These are phyloP conservation scores for Vitis cinerea DNA, from an alignment of 164 flowering plant genomes.

Conservation along the genomic window DNA sequence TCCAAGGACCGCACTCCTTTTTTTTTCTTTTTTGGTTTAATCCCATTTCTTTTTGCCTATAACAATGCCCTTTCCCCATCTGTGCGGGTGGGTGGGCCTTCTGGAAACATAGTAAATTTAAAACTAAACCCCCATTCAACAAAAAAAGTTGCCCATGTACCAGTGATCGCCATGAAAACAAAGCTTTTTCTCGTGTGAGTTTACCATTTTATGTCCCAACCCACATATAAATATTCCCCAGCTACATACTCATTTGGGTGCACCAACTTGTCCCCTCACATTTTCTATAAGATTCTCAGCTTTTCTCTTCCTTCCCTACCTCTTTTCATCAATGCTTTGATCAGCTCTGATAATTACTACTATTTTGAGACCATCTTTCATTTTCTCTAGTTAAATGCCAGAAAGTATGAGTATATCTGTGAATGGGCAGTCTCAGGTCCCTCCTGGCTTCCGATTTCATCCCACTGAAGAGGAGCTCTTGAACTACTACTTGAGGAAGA, in stretches of 20 bases:
- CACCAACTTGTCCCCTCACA: background rate
- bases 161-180: conserved; percentile 7
- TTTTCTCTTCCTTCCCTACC: background rate
- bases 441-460: conserved; percentile 94
- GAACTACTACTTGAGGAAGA: conserved; percentile 84
- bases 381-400: conserved; percentile 24
- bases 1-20: too few species aligned
- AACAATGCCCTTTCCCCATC: conserved; percentile 13
- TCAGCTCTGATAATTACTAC: background rate
- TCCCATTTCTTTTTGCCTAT: background rate
- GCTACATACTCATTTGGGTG: conserved; percentile 9
- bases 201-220: conserved; percentile 7
- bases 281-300: conserved; percentile 1
- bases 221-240: conserved; percentile 9
- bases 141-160: too few species aligned
- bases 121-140: conserved; percentile 9
- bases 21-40: too few species aligned
- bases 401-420: conserved; percentile 66
- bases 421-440: conserved; percentile 80
- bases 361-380: background rate
- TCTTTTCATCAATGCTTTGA: background rate
- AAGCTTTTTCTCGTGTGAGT: conserved; percentile 18
- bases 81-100: conserved; percentile 27
- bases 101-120: conserved; percentile 19
- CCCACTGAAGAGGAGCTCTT: conserved; percentile 96